These are phyloP conservation scores for Cercospora sp. DNA, from an alignment of 2,329 filamentous ascomycete genomes.

Conservation along the genomic window DNA sequence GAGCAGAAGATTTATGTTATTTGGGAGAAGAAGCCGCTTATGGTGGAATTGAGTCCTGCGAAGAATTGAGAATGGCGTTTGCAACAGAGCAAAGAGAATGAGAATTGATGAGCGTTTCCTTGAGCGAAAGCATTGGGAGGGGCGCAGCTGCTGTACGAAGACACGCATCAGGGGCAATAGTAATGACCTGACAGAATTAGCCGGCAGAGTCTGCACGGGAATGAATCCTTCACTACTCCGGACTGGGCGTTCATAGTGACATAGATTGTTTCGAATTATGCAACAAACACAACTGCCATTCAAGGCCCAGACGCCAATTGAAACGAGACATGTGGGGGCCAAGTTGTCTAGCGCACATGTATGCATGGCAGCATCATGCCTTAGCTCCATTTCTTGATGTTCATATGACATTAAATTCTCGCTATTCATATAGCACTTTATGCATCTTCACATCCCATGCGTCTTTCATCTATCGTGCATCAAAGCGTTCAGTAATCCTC, in stretches of 20 bases:
- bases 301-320: background rate
- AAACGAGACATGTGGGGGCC: background rate
- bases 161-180: background rate
- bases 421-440: background rate
- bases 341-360: background rate
- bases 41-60: constrained; percentile 10
- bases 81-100: background rate
- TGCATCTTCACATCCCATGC: background rate
- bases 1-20: constrained; percentile 37
- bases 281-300: background rate
- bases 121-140: background rate
- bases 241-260: background rate
- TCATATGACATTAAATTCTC: background rate
- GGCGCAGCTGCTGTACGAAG: background rate
- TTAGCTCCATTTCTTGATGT: background rate
- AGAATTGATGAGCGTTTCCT: background rate
- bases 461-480: background rate
- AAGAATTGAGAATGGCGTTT: background rate
- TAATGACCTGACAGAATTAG: background rate
- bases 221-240: background rate
- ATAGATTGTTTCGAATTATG: background rate
- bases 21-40: constrained; percentile 38
- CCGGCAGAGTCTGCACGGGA: background rate
- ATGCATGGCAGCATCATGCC: background rate
- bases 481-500: background rate